These are phyloP conservation scores for Colletotrichum camelliae DNA, from an alignment of 2,329 filamentous ascomycete species.

Conservation along the genomic window DNA sequence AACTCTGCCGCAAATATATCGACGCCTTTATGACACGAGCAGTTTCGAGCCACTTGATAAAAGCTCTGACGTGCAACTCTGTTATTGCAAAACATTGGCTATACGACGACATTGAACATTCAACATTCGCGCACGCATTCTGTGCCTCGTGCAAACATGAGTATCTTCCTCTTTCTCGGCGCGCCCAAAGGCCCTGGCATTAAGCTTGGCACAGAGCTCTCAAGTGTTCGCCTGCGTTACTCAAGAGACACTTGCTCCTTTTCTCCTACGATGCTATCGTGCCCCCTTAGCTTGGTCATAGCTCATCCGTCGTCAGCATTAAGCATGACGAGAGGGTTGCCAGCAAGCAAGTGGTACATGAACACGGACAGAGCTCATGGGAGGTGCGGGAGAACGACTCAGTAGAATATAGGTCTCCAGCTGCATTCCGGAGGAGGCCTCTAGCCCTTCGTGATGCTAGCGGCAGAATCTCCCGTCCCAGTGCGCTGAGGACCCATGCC, in stretches of 20 bases:
- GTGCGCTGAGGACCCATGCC: conserved; percentile 35
- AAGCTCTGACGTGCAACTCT: neutral
- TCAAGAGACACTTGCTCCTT: neutral
- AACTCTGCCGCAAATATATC: neutral
- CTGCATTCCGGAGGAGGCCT: conserved; percentile 16
- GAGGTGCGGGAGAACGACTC: neutral
- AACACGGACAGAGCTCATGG: neutral
- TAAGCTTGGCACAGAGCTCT: neutral
- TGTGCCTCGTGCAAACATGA: neutral
- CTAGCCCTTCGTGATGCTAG: conserved; percentile 25
- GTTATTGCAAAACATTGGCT: conserved; percentile 6
- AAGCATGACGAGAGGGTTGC: neutral
- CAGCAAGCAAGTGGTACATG: neutral
- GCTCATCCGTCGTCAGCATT: neutral
- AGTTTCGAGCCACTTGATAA: neutral
- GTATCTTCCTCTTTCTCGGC: neutral
- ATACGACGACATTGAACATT: neutral
- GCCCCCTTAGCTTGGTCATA: neutral
- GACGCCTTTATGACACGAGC: neutral
- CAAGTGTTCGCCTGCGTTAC: neutral
- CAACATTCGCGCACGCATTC: neutral
- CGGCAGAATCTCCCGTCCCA: conserved; percentile 36
- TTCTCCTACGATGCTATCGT: neutral
- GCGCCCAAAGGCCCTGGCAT: neutral
- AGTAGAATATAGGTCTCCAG: neutral